These are phyloP conservation scores for Vaccinium myrtillus DNA, from an alignment of 148 eudicot species.

Conservation along the genomic window DNA sequence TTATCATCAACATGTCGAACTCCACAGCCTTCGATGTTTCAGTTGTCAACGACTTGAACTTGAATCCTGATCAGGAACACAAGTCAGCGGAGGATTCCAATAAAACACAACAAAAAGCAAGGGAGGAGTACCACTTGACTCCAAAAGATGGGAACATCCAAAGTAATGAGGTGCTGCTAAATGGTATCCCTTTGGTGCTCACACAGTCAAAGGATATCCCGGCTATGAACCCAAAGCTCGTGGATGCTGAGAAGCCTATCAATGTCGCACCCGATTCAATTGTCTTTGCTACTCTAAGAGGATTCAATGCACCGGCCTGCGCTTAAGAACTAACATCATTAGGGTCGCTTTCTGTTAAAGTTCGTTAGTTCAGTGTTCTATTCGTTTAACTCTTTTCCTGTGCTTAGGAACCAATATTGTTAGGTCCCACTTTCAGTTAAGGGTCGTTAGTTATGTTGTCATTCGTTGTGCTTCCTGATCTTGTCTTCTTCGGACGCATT, in stretches of 20 bases:
- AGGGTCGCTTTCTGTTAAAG: not conserved
- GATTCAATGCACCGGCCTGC: slow-evolving; percentile 47
- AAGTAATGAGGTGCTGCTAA: slow-evolving; percentile 45
- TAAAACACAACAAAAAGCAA: not conserved
- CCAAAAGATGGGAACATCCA: slow-evolving; percentile 47
- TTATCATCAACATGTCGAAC: slow-evolving; percentile 59
- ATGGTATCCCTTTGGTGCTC: slow-evolving; percentile 46
- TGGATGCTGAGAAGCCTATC: slow-evolving; percentile 28
- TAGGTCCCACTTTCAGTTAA: too few species aligned
- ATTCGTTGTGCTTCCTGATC: too few species aligned
- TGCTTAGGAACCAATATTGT: too few species aligned
- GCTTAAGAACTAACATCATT: slow-evolving; percentile 5
- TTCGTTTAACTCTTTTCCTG: not conserved
- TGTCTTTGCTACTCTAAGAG: slow-evolving; percentile 36
- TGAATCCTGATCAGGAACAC: slow-evolving; percentile 16
- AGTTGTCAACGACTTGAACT: slow-evolving; percentile 28
- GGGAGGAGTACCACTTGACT: slow-evolving; percentile 71
- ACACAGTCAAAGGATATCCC: slow-evolving; percentile 41
- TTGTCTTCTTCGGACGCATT: too few species aligned
- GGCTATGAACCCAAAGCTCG: slow-evolving; percentile 33
- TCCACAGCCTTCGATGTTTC: slow-evolving; percentile 39
- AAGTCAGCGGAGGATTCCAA: not conserved
- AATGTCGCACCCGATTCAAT: slow-evolving; percentile 35
- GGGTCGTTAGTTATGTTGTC: too few species aligned
- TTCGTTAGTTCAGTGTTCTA: not conserved